phyloP scores from a whole-genome alignment of 164 flowering plant genomes.

The Annona squamosa region DNA sequence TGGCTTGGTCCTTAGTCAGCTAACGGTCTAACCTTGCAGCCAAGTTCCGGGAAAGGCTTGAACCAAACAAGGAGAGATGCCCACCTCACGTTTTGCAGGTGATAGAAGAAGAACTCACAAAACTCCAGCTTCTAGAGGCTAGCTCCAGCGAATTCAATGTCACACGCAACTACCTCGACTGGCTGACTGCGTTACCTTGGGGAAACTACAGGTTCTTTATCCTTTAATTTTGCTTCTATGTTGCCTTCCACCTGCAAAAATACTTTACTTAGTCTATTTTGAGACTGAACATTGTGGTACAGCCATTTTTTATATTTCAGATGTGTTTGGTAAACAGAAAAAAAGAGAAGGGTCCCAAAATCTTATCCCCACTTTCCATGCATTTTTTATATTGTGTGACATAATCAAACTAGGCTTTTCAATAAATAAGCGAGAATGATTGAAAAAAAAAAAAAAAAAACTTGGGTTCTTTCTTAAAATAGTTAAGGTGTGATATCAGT shows the following conservation, averaged over 20 bases:
- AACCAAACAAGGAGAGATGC: slow-evolving; percentile 75
- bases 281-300: too few species aligned
- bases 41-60: slow-evolving; percentile 91
- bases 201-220: slow-evolving; percentile 77
- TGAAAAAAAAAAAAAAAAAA: too few species aligned
- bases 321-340: too few species aligned
- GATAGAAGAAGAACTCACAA: slow-evolving; percentile 94
- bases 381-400: too few species aligned
- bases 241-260: not conserved
- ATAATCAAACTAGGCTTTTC: too few species aligned
- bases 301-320: too few species aligned
- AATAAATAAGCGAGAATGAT: too few species aligned
- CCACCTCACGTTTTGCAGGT: slow-evolving; percentile 96
- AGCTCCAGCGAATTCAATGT: slow-evolving; percentile 99
- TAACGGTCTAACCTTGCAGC: slow-evolving; percentile 38
- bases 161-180: slow-evolving; percentile 95
- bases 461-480: too few species aligned
- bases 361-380: too few species aligned
- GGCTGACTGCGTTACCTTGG: slow-evolving; percentile 98
- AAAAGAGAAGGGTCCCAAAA: too few species aligned
- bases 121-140: slow-evolving; percentile 88
- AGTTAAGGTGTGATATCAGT: too few species aligned
- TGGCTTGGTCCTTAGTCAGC: slow-evolving; percentile 2
- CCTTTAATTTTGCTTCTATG: not conserved
- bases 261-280: too few species aligned